These are phyloP conservation scores for Aspergillus bombycis DNA, from an alignment of 2,329 filamentous ascomycete genomes.

Conservation along the genomic window DNA sequence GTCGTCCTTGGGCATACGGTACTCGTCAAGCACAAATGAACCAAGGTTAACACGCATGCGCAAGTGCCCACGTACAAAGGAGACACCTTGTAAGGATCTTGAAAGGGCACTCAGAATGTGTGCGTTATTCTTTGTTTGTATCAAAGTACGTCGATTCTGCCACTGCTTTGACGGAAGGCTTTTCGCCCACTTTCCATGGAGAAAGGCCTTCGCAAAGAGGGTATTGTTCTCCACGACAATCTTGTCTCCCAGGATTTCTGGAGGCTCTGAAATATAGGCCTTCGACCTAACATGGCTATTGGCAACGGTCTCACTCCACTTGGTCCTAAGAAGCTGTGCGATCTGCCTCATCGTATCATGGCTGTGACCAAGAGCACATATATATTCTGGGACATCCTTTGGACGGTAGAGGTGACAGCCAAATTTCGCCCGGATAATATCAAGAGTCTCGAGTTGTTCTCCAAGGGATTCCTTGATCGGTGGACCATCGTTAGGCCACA, in stretches of 20 bases:
- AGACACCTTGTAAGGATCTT: constrained; percentile 34
- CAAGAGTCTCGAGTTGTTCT: constrained; percentile 46
- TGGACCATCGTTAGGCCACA: constrained; percentile 51
- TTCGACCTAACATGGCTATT: constrained; percentile 35
- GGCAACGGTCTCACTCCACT: constrained; percentile 34
- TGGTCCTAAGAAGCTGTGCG: constrained; percentile 27
- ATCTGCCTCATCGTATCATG: constrained; percentile 43
- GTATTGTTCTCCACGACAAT: constrained; percentile 29
- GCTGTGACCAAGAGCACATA: constrained; percentile 35
- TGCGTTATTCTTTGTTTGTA: constrained; percentile 34
- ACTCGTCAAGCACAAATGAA: constrained; percentile 43
- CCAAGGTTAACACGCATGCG: constrained; percentile 50
- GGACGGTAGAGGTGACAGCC: constrained; percentile 47
- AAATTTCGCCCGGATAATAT: constrained; percentile 46
- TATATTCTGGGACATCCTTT: constrained; percentile 30
- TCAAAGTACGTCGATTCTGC: constrained; percentile 22
- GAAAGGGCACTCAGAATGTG: constrained; percentile 35
- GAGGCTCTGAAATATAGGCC: constrained; percentile 38
- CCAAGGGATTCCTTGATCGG: constrained; percentile 46
- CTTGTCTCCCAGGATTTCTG: constrained; percentile 25
- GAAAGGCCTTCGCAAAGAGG: constrained; percentile 22
- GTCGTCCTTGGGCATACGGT: constrained; percentile 31
- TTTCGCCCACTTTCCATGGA: constrained; percentile 25
- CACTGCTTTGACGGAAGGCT: constrained; percentile 25
- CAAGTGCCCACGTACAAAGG: constrained; percentile 38